A percentile compares a stretch with the other conserved stretches of the same genome.
Conservation (phyloP, 805 yeast genomes). For the Kodamaea kaohsiungensis region DNA sequence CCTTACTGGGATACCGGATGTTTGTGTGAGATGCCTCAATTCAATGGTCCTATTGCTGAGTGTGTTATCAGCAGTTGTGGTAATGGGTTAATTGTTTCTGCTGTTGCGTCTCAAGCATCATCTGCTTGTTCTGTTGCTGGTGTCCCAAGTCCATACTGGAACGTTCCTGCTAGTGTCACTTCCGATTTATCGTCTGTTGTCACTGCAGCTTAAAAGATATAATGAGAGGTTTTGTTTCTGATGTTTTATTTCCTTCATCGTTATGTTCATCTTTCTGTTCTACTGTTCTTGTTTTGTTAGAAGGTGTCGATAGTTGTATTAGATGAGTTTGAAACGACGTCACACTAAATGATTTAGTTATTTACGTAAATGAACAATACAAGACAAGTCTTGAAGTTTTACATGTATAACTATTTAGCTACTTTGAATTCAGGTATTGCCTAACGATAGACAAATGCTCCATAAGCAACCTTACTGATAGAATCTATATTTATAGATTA, state of each 20-base stretch:
- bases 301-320: too few species aligned
- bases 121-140: constrained; percentile 37
- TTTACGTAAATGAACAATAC: too few species aligned
- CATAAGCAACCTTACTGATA: too few species aligned
- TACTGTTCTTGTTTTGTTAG: neutral
- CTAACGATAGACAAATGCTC: too few species aligned
- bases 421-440: too few species aligned
- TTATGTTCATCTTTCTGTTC: constrained; percentile 6
- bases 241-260: constrained; percentile 4
- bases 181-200: constrained; percentile 27
- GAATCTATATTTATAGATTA: too few species aligned
- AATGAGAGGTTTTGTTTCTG: too few species aligned
- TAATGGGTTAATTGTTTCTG: constrained; percentile 31
- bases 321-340: too few species aligned
- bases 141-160: constrained; percentile 36
- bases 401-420: too few species aligned
- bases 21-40: constrained; percentile 42
- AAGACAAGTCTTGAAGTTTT: too few species aligned
- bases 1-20: constrained; percentile 51
- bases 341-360: too few species aligned
- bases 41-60: constrained; percentile 33
- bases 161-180: constrained; percentile 24
- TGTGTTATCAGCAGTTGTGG: constrained; percentile 29
- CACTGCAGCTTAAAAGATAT: constrained; percentile 10
- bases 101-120: constrained; percentile 29